Evolutionary conservation across 306 rosid species (phyloP), one percentile per base, ranked within the genome.

Genomic region (Lagenaria siceraria): DNA sequence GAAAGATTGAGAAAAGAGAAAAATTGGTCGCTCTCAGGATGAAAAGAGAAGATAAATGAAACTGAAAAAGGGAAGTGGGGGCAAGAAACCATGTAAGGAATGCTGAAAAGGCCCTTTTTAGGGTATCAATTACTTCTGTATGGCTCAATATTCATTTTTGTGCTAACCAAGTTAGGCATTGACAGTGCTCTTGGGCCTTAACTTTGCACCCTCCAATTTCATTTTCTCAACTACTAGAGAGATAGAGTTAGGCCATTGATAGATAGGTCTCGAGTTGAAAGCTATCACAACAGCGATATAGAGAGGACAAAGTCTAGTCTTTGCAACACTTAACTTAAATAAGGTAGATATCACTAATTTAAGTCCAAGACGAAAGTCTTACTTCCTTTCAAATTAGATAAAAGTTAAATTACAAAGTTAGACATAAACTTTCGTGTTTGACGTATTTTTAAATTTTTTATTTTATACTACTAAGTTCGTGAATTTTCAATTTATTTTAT

Each of bases 101-200:
- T 46, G 27, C 48, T 33, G 82, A 74, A 74, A 74, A 78, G 40
- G 59, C 29, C 22, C 92, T 86, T 89, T 91, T 48, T 58, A 4
- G 0, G 63, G 74, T 73, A 49, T 82, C 77, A 63, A 85, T 81
- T 77, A 68, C 74, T 78, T 81, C 1, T 66, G 72, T 82, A 79
- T 80, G 78, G 85, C 36, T 75, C 65, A 69, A 78, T 85, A 58
- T 82, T 78, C 84, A 77, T 35, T 83, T 85, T 71, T 82, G 8
- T 69, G 89, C 84, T 80, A 85, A 87, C 75, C 89, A 87, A 90
- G 87, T 93, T 93, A 80, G 97, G 93, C 83, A 80, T 1, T 29
- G 79, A 21, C 53, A 71, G 55, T 54, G 80, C 40, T 70, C 31
- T 27, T 22, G 1, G 33, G 3, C 33, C 31, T 4, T n/a, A 55